Base-by-base conservation (phyloP, 148 eudicot genomes). In the Diospyros kaki region DNA sequence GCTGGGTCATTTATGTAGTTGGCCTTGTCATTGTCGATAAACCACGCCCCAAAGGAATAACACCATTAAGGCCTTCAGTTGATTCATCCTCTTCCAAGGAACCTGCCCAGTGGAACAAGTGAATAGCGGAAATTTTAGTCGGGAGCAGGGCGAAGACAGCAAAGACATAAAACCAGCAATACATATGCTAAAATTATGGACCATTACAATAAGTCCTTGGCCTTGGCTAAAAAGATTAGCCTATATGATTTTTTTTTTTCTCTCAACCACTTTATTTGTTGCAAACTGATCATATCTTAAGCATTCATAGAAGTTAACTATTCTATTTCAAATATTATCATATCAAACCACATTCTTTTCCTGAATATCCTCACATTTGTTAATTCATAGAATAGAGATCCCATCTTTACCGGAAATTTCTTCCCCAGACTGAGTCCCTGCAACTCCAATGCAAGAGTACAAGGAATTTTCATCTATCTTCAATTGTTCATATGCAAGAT, bases 11-110 rank as follows among this genome's bases (percentile, higher is more conserved):
- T 86, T 78, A 89, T 17, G 92, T 89, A 12, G 96, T 93, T 60
- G 98, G 98, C 15, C 93, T 82, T 61, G 98, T 93, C 93, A 91
- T 86, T 11, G 93, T 91, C 48, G 96, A 91, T 67, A 91, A 82
- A 43, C 96, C 96, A 67, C 98, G 96, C 12, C 98, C 96, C 40
- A 73, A 40, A 59, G 93, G 92, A 71, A 89, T 48, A 60, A 88
- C 85, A 80, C 88, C 88, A 5, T 75, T 86, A 79, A 75, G 82
- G 61, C 81, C 86, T 81, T 71, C 98, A 80, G 73, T 72, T 39
- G 89, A 75, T 68, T 89, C 90, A 66, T 86, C 89, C 75, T 81
- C 93, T 64, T 69, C 88, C 41, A 81, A 14, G 28, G 81, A 42
- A 79, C 56, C 83, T 77, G 78, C 51, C 79, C 48, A 58, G 76